phyloP scores from a whole-genome alignment of 2,329 filamentous ascomycete genomes.

The Teratosphaeria zuluensis region DNA sequence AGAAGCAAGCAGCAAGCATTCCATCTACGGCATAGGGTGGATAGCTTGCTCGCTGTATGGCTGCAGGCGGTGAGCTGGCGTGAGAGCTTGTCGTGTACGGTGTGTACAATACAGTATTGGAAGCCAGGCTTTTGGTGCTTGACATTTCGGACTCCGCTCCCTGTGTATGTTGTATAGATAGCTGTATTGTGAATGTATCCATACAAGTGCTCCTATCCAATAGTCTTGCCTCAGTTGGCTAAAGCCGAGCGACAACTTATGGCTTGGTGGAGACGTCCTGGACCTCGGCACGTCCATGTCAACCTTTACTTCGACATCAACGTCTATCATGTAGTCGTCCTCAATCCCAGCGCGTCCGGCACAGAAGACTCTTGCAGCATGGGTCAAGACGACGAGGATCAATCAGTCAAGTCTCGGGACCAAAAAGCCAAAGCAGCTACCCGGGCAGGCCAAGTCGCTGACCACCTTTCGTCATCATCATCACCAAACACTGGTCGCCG shows the following conservation, averaged over 20 bases:
- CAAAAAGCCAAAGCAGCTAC: conserved; percentile 13
- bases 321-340: not conserved
- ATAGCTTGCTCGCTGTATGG: not conserved
- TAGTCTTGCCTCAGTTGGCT: not conserved
- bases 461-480: conserved; percentile 31
- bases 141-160: not conserved
- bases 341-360: not conserved
- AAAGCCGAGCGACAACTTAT: not conserved
- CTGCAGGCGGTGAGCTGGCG: not conserved
- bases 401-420: not conserved
- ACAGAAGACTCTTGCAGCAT: not conserved
- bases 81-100: not conserved
- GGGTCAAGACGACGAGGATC: not conserved
- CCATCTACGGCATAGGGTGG: not conserved
- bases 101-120: not conserved
- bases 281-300: not conserved
- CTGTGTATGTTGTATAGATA: not conserved
- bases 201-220: not conserved
- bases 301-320: not conserved
- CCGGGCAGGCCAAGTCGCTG: conserved; percentile 20
- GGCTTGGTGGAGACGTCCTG: not conserved
- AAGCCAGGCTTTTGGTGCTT: not conserved
- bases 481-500: conserved; percentile 18
- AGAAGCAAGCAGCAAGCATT: not conserved
- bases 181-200: not conserved